Conservation (phyloP, 805 yeast genomes). For the Metschnikowia lunata region DNA sequence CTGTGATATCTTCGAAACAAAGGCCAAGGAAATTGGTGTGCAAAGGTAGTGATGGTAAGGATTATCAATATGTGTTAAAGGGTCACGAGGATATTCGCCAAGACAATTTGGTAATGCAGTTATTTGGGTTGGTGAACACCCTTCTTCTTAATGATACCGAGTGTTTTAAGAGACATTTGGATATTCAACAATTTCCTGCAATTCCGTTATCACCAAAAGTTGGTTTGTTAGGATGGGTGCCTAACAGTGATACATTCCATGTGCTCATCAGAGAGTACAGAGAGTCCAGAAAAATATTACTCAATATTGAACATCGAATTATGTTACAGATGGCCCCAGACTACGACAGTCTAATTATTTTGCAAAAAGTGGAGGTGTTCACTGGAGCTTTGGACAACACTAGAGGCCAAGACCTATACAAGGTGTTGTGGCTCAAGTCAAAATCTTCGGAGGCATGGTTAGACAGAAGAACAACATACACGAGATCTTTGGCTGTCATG, state of each 20-base stretch:
- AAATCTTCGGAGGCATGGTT: constrained; percentile 97
- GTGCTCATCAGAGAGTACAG: constrained; percentile 87
- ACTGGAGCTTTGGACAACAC: constrained; percentile 94
- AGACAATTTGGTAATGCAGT: constrained; percentile 95
- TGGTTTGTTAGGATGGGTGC: constrained; percentile 97
- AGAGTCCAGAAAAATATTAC: constrained; percentile 80
- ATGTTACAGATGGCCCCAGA: constrained; percentile 98
- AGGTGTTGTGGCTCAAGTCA: constrained; percentile 93
- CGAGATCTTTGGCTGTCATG: constrained; percentile 95
- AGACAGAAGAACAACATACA: constrained; percentile 93
- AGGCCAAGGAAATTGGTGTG: constrained; percentile 83
- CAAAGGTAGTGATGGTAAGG: constrained; percentile 88
- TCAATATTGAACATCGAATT: constrained; percentile 90
- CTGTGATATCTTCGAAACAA: constrained; percentile 91
- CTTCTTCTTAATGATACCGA: constrained; percentile 86
- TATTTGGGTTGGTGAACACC: constrained; percentile 92
- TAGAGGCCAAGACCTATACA: constrained; percentile 91
- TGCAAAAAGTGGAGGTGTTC: constrained; percentile 95
- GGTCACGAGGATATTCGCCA: constrained; percentile 99
- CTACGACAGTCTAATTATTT: constrained; percentile 79
- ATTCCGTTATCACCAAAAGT: constrained; percentile 95
- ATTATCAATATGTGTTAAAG: constrained; percentile 75
- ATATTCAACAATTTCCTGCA: constrained; percentile 87
- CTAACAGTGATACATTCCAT: constrained; percentile 95
- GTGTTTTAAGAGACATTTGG: constrained; percentile 92